phyloP scores from a whole-genome alignment of 306 rosid species.

The Neltuma alba region DNA sequence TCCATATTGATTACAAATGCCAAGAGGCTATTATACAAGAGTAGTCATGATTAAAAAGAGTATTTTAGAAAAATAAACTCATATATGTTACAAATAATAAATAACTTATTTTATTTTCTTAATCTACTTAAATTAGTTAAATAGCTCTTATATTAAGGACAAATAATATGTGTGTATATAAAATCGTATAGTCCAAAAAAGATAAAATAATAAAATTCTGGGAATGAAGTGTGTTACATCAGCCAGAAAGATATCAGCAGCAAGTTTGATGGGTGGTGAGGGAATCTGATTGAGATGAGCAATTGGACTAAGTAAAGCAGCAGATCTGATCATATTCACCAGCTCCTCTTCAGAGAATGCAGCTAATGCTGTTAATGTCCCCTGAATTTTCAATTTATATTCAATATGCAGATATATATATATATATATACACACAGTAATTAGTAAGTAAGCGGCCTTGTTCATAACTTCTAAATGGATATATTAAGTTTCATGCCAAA shows the following conservation, averaged over 20 bases:
- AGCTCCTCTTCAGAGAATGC: constrained; percentile 58
- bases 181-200: too few relatives aligned
- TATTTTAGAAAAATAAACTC: too few relatives aligned
- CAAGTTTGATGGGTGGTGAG: constrained; percentile 48
- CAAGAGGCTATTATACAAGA: too few relatives aligned
- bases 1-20: too few relatives aligned
- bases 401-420: too few relatives aligned
- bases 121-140: too few relatives aligned
- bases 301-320: constrained; percentile 80
- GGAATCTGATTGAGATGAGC: constrained; percentile 66
- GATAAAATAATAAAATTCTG: neutral
- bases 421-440: neutral
- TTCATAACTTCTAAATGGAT: neutral
- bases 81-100: too few relatives aligned
- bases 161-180: too few relatives aligned
- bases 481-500: neutral
- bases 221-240: constrained; percentile 42
- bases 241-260: constrained; percentile 56
- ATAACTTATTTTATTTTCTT: too few relatives aligned
- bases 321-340: constrained; percentile 58
- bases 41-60: too few relatives aligned
- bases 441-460: neutral
- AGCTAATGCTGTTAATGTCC: constrained; percentile 67
- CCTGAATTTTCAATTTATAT: constrained; percentile 57
- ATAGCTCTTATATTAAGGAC: too few relatives aligned